Conservation (phyloP, 2,329 filamentous ascomycete species). For the Sarocladium brachiariae region DNA sequence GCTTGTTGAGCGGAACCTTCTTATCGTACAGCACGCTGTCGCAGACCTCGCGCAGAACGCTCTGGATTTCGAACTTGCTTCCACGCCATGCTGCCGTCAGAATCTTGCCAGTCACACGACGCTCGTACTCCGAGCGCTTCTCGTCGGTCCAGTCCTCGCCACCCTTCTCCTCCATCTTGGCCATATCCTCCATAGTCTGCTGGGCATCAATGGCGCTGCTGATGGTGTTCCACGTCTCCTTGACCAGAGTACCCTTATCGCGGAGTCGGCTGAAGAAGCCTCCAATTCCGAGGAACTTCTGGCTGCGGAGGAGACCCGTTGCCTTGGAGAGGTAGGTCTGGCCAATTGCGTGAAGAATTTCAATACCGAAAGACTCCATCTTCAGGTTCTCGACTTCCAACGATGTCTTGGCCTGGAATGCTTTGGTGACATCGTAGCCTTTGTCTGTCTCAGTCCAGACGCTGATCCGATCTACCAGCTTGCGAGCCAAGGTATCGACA, state of each 20-base stretch:
- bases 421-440: constrained; percentile 70
- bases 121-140: constrained; percentile 91
- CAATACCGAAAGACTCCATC: constrained; percentile 97
- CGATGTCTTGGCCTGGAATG: constrained; percentile 90
- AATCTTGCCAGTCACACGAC: constrained; percentile 94
- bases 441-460: constrained; percentile 98
- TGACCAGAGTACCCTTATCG: constrained; percentile 93
- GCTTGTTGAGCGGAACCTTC: constrained; percentile 74
- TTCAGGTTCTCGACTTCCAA: constrained; percentile 97
- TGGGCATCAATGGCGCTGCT: constrained; percentile 94
- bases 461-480: constrained; percentile 81
- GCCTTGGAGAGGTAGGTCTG: constrained; percentile 85
- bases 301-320: constrained; percentile 80
- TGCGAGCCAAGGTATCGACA: constrained; percentile 74
- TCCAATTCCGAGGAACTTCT: constrained; percentile 93
- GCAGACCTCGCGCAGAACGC: constrained; percentile 89
- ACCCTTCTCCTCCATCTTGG: constrained; percentile 85
- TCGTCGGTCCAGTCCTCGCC: constrained; percentile 98
- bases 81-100: constrained; percentile 93
- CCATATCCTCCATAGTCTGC: constrained; percentile 99
- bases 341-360: constrained; percentile 93
- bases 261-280: constrained; percentile 92
- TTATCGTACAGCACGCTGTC: constrained; percentile 76
- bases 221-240: constrained; percentile 98
- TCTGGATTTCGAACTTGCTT: constrained; percentile 96